These are phyloP conservation scores for Penicillium cataractarum DNA, from an alignment of 495 filamentous ascomycete genomes.

Conservation along the genomic window DNA sequence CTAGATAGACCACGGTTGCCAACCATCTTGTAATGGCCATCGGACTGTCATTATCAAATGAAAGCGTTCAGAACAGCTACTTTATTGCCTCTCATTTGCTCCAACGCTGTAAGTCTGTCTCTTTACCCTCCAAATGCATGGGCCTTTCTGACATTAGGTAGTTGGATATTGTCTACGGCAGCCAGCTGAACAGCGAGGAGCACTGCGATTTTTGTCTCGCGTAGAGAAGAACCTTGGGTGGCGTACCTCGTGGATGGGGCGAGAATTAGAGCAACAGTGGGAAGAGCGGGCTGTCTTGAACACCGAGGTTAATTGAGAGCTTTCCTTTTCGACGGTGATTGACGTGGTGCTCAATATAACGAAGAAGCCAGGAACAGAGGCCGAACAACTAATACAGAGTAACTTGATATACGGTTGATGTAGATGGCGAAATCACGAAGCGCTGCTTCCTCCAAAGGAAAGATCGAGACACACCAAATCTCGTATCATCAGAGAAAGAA, in stretches of 20 bases:
- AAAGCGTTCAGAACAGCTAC: constrained; percentile 44
- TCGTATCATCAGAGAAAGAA: too few species aligned
- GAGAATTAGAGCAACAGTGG: constrained; percentile 37
- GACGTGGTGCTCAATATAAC: too few species aligned
- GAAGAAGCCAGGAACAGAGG: too few species aligned
- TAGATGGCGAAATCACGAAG: too few species aligned
- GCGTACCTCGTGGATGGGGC: constrained; percentile 41
- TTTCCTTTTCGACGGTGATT: neutral
- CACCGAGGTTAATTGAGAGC: neutral
- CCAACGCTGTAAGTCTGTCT: constrained; percentile 36
- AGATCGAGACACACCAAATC: too few species aligned
- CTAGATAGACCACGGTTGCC: constrained; percentile 32
- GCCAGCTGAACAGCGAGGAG: constrained; percentile 35
- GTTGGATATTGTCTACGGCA: constrained; percentile 43
- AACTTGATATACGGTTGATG: too few species aligned
- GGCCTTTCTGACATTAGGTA: constrained; percentile 14
- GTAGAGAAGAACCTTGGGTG: constrained; percentile 39
- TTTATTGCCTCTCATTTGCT: constrained; percentile 45
- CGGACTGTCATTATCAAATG: constrained; percentile 42
- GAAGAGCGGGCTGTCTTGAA: constrained; percentile 24
- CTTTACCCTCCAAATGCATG: neutral
- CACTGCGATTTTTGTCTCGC: constrained; percentile 32
- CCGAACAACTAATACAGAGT: too few species aligned
- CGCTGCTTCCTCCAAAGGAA: too few species aligned
- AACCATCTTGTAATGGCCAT: constrained; percentile 37